Conservation (phyloP, 805 yeast genomes). For the Wickerhamomyces alni region DNA sequence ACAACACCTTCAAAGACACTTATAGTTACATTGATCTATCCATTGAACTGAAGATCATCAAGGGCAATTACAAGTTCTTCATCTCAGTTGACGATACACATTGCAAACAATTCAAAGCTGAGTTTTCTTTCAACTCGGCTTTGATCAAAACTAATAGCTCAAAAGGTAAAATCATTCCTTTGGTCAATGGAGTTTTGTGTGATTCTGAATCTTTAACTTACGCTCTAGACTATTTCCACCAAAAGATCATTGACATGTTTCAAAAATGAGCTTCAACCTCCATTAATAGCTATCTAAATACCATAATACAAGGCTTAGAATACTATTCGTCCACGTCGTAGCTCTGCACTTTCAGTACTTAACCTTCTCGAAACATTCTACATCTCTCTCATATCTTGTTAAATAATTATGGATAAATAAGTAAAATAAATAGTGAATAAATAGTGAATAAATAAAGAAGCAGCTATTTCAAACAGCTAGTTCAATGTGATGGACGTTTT, state of each 20-base stretch:
- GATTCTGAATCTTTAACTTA: slow-evolving; percentile 9
- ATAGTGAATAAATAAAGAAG: slow-evolving; percentile 4
- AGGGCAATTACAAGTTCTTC: neutral
- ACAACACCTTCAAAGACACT: slow-evolving; percentile 3
- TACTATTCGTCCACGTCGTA: too few relatives aligned
- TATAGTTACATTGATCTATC: slow-evolving; percentile 8
- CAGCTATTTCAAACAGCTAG: neutral
- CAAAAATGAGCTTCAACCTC: too few relatives aligned
- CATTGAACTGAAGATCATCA: slow-evolving; percentile 7
- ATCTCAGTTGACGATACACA: neutral
- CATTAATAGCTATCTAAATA: too few relatives aligned
- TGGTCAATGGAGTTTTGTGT: slow-evolving; percentile 11
- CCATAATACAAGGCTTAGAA: too few relatives aligned
- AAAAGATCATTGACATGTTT: slow-evolving; percentile 3
- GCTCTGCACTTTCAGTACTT: too few relatives aligned
- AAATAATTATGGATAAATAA: slow-evolving; percentile 1
- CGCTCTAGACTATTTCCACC: slow-evolving; percentile 12
- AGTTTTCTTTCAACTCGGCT: slow-evolving; percentile 6
- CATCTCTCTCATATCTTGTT: too few relatives aligned
- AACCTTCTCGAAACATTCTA: too few relatives aligned
- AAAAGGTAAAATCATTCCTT: slow-evolving; percentile 7
- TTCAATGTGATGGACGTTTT: slow-evolving; percentile 34
- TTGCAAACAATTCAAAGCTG: slow-evolving; percentile 1
- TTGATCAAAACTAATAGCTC: slow-evolving; percentile 3
- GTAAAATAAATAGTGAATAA: slow-evolving; percentile 4